A percentile compares a stretch with the other conserved stretches of the same genome.
phyloP scores from a whole-genome alignment of 768 basidiomycete species.

The Royoungia palumana region DNA sequence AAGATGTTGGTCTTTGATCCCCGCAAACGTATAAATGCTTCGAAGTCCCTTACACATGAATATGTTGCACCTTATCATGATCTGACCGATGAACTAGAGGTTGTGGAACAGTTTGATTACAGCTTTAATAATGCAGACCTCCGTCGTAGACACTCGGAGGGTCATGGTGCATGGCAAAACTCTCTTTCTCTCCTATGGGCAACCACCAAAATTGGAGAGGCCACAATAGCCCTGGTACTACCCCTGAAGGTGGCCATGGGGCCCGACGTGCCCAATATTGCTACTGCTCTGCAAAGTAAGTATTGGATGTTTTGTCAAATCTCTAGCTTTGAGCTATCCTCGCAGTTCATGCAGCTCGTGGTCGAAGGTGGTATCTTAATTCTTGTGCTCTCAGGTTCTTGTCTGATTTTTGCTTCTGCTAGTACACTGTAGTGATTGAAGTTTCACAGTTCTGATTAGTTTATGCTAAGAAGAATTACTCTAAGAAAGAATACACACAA shows the following conservation, averaged over 20 bases:
- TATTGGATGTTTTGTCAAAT: neutral
- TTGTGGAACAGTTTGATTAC: conserved; percentile 96
- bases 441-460: too few relatives aligned
- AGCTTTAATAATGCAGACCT: conserved; percentile 99
- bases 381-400: conserved; percentile 1
- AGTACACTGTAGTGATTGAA: too few relatives aligned
- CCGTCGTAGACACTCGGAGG: conserved; percentile 98
- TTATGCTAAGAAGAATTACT: too few relatives aligned
- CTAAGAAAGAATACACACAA: too few relatives aligned
- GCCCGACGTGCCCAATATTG: conserved; percentile 38
- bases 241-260: conserved; percentile 66
- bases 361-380: conserved; percentile 17
- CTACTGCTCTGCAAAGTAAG: conserved; percentile 16
- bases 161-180: conserved; percentile 99
- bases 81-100: conserved; percentile 94
- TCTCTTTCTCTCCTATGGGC: conserved; percentile 33
- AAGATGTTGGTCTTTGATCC: conserved; percentile 99
- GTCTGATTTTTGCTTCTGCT: conserved; percentile 1
- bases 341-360: conserved; percentile 9
- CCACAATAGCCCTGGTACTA: conserved; percentile 34
- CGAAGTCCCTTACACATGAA: conserved; percentile 81
- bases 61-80: conserved; percentile 98
- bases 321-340: neutral
- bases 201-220: conserved; percentile 55
- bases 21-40: conserved; percentile 91